Base-by-base conservation (phyloP, 2,329 filamentous ascomycete species). In the Thyridium curvatum region DNA sequence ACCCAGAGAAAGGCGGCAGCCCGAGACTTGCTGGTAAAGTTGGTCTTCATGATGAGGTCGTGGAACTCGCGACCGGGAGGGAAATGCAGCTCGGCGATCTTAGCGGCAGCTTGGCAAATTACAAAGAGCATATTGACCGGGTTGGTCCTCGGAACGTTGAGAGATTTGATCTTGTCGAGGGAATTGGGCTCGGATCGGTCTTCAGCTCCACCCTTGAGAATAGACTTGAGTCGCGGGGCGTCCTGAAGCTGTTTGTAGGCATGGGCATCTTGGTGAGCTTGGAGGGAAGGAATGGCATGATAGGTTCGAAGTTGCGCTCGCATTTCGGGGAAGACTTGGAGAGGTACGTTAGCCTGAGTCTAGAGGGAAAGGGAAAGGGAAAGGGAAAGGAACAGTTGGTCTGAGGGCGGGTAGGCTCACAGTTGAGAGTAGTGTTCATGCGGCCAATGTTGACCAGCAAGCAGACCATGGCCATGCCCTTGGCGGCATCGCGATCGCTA, bases 381-480 rank as follows among this genome's bases (percentile, higher is more conserved):
- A 21, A 39, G 45, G 38, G 53, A 64, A 47, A 60, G 51, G 30
- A 38, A 34, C n/a, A n/a, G 17, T 14, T 17, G n/a, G 13, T 38
- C 31, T 26, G 21, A 16, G 13, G n/a, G 30, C 14, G 14, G 30
- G 13, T 40, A 61, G n/a, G n/a, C 80, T 57, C 69, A 95, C 90
- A 97, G 57, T 98, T 98, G 35, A 98, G 71, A 0, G 93, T 98
- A 2, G 93, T 98, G 63, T 98, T 98, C 93, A 98, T 98, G 46
- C 93, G 77, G 42, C 93, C 93, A 47, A 98, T 86, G 56, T 98
- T 98, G 59, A 98, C 93, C 52, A 98, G 68, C 48, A 98, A 69
- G 63, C 93, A 98, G 42, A 98, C 91, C 93, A 98, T 98, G 38
- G 93, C 93, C 93, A 98, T 98, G 55, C 88, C 91, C 60, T 95